phyloP scores from a whole-genome alignment of 1,284 basidiomycete species.

The Pyrrhoderma noxium region DNA sequence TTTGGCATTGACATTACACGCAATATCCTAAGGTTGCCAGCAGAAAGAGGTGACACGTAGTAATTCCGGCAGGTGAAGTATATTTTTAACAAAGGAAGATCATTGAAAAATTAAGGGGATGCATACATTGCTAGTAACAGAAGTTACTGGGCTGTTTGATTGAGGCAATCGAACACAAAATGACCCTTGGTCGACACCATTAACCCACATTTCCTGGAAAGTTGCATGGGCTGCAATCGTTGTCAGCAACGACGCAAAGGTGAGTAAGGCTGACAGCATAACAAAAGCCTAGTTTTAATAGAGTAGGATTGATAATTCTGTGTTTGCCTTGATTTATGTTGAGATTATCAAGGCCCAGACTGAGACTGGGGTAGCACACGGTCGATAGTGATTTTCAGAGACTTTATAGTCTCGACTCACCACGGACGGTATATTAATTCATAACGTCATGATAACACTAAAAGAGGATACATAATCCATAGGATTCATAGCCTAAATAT shows the following conservation, averaged over 20 bases:
- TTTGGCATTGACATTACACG: conserved; percentile 36
- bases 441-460: no score
- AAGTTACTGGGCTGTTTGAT: conserved; percentile 42
- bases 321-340: no score
- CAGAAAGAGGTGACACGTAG: no score
- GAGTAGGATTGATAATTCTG: no score
- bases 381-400: no score
- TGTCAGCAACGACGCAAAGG: conserved; percentile 31
- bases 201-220: conserved; percentile 48
- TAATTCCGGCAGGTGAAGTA: not conserved
- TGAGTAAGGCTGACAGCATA: conserved; percentile 19
- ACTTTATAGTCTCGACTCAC: no score
- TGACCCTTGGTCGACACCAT: conserved; percentile 40
- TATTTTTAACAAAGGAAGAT: not conserved
- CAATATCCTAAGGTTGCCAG: conserved; percentile 33
- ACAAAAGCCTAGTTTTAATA: no score
- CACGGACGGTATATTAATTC: no score
- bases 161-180: conserved; percentile 38
- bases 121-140: conserved; percentile 32
- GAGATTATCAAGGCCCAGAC: no score
- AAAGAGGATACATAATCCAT: no score
- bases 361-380: no score
- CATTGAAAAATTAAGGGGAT: not conserved
- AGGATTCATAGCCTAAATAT: no score
- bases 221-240: conserved; percentile 42